A percentile compares a stretch with the other conserved stretches of the same genome.
phyloP scores from a whole-genome alignment of 352 stramenopile species.

The Globisporangium nagaii region DNA sequence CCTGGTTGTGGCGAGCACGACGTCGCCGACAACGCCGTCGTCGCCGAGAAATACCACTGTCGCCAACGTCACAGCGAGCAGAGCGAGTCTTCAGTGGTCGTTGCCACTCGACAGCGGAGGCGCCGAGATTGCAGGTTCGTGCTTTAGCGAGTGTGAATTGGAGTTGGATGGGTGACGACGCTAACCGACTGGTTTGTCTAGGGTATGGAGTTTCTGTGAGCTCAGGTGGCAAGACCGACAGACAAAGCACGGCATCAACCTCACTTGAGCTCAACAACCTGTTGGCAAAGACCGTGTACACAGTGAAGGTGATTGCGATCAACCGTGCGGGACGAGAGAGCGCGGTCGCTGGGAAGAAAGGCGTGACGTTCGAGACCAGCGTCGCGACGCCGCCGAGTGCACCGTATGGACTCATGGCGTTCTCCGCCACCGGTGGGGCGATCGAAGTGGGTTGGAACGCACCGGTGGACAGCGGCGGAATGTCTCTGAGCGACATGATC shows the following conservation, averaged over 20 bases:
- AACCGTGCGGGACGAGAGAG: constrained; percentile 30
- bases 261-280: constrained; percentile 23
- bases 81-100: constrained; percentile 28
- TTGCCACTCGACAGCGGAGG: constrained; percentile 40
- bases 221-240: constrained; percentile 12
- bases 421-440: constrained; percentile 30
- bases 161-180: too few relatives aligned
- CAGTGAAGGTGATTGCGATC: constrained; percentile 35
- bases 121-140: constrained; percentile 30
- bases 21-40: constrained; percentile 20
- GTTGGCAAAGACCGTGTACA: constrained; percentile 36
- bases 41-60: constrained; percentile 22
- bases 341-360: constrained; percentile 4
- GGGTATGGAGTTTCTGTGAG: constrained; percentile 21
- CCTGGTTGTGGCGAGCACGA: constrained; percentile 19
- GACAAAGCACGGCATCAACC: constrained; percentile 3
- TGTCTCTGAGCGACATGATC: constrained; percentile 17
- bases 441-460: constrained; percentile 55
- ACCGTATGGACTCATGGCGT: constrained; percentile 19
- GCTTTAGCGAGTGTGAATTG: background rate
- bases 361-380: constrained; percentile 36
- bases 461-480: constrained; percentile 32
- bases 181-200: constrained; percentile 5
- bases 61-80: constrained; percentile 29
- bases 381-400: constrained; percentile 21